A percentile compares a stretch with the other conserved stretches of the same genome.
Conservation (phyloP, 208 protist species). For the Kentomonas sorsogonicus region DNA sequence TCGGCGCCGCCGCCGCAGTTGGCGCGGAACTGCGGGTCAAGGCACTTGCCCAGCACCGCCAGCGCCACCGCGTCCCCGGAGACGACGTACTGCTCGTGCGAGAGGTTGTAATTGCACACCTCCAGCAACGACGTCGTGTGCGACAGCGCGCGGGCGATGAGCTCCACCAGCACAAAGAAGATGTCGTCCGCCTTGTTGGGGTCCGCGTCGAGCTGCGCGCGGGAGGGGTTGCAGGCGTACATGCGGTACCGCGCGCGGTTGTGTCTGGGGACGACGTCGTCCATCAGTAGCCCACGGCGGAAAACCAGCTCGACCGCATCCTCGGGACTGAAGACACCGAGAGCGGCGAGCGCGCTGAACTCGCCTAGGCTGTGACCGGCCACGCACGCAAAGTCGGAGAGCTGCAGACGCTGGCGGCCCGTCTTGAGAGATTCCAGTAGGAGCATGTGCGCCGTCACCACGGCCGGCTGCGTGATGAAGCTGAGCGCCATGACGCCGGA, state of each 20-base stretch:
- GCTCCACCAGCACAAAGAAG: conserved; percentile 76
- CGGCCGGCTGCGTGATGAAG: conserved; percentile 76
- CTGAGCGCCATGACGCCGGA: conserved; percentile 73
- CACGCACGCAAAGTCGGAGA: conserved; percentile 23
- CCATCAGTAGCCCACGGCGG: conserved; percentile 77
- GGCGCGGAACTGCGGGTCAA: conserved; percentile 84
- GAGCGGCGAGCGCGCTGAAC: conserved; percentile 65
- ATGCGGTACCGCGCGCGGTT: conserved; percentile 44
- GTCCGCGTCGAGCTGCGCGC: conserved; percentile 53
- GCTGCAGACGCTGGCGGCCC: not conserved
- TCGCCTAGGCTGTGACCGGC: conserved; percentile 88
- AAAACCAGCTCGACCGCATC: conserved; percentile 68
- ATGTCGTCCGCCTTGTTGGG: conserved; percentile 42
- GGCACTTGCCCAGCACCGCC: conserved; percentile 73
- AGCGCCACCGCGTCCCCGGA: conserved; percentile 69
- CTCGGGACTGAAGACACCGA: conserved; percentile 71
- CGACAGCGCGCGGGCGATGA: conserved; percentile 50
- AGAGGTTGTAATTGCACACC: conserved; percentile 75
- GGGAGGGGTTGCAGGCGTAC: conserved; percentile 75
- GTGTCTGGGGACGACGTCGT: conserved; percentile 38
- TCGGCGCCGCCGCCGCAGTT: conserved; percentile 24
- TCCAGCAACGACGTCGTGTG: conserved; percentile 80
- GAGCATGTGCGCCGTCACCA: conserved; percentile 69
- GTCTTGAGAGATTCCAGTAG: conserved; percentile 29
- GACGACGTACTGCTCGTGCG: conserved; percentile 78